phyloP scores from a whole-genome alignment of 2,329 filamentous ascomycete genomes.

The Penicillium sp. region DNA sequence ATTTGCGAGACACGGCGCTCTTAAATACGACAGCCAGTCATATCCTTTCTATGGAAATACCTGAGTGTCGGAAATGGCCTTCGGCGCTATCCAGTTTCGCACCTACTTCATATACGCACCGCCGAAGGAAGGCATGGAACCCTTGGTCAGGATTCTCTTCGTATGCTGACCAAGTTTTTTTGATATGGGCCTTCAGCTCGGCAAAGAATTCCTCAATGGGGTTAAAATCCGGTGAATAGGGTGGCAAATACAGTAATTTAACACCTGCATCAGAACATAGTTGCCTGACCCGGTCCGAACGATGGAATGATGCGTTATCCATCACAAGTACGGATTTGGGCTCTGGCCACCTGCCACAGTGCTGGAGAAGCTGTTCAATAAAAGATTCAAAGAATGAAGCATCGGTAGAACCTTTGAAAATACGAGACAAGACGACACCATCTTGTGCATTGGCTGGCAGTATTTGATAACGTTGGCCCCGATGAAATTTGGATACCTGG shows the following conservation, averaged over 20 bases:
- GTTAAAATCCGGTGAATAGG: conserved; percentile 7
- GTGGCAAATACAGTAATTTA: conserved; percentile 4
- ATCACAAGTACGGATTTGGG: not conserved
- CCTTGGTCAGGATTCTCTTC: conserved; percentile 3
- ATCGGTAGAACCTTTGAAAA: not conserved
- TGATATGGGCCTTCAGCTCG: conserved; percentile 9
- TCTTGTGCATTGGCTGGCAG: not conserved
- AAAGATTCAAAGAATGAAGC: not conserved
- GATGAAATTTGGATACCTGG: not conserved
- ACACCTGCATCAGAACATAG: conserved; percentile 2
- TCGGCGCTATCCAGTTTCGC: conserved; percentile 4
- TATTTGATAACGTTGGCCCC: conserved; percentile 6
- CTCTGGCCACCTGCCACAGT: not conserved
- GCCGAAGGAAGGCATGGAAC: conserved; percentile 6
- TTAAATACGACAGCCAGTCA: too few species aligned
- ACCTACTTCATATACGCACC: conserved; percentile 5
- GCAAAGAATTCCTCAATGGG: not conserved
- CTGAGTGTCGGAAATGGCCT: not conserved
- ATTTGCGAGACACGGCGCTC: too few species aligned
- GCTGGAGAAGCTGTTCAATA: not conserved
- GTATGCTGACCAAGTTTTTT: not conserved
- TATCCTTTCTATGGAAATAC: not conserved
- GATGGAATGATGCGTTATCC: not conserved
- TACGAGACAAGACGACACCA: not conserved
- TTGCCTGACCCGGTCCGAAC: not conserved